Base-by-base conservation (phyloP, 495 filamentous ascomycete genomes). In the Hyaloscypha finlandica region DNA sequence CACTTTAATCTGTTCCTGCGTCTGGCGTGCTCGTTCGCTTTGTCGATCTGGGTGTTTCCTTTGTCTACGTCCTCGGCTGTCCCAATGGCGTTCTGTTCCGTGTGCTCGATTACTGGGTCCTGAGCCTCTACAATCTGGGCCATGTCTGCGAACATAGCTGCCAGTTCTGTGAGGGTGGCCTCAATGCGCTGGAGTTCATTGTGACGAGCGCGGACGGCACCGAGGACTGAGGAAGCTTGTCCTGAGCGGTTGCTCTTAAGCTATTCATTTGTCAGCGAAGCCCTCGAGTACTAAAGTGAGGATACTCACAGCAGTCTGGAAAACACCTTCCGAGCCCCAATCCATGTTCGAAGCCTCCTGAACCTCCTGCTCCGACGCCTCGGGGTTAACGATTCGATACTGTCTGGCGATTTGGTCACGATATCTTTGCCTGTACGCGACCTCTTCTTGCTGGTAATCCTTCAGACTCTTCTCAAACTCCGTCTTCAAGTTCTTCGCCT, bases 111-210 rank as follows among this genome's bases (percentile, higher is more conserved):
- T 11, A 83, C 76, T 33, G 75, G 74, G 42, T 89, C 89, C 70
- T 91, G 89, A 64, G 86, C 79, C 30, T 89, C 81, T 61, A 92
- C 82, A 67, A 85, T 78, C 71, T 88, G 82, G 59, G 87, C 85
- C 64, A 92, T 84, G 65, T 91, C 85, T 66, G 87, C 79, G 78
- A 91, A 90, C 64, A 92, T 84, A 51, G 79, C 75, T 37, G 85
- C 81, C 48, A 92, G 83, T 74, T 92, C 87, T 64, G 78, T 77
- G 61, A 92, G 81, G 5, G 88, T 89, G 63, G 78, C 77, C 74
- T 91, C 88, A 73, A 92, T 92, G 73, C 85, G 86, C 73, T 87
- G 82, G 65, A 92, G 86, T 76, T 92, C 90, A 67, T 88, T 86
- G 76, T 92, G 90, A 59, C 90, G 88, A n/a, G 89, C 89, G 66